These are phyloP conservation scores for Lactifluus rugatus DNA, from an alignment of 768 basidiomycete species.

Conservation along the genomic window DNA sequence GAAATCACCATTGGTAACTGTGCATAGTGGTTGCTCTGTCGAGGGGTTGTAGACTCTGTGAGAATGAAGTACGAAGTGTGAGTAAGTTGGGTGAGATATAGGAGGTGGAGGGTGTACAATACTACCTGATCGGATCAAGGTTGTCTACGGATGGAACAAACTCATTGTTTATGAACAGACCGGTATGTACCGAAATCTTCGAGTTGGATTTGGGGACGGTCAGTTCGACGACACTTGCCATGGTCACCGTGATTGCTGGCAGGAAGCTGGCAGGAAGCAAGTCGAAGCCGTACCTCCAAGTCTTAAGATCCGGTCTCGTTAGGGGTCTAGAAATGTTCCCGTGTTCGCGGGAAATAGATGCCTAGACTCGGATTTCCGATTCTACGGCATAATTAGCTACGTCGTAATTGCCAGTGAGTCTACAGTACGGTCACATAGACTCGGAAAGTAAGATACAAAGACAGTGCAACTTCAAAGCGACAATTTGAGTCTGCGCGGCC, in stretches of 20 bases:
- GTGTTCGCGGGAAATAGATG: neutral
- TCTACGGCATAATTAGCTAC: too few relatives aligned
- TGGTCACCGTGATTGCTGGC: neutral
- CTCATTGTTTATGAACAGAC: conserved; percentile 87
- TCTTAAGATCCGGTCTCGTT: neutral
- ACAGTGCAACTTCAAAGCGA: too few relatives aligned
- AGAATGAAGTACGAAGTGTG: neutral
- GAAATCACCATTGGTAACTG: conserved; percentile 43
- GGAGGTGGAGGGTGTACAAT: conserved; percentile 19
- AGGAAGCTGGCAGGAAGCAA: neutral
- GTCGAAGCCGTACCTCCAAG: neutral
- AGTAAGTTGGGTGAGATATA: neutral
- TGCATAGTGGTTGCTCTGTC: conserved; percentile 64
- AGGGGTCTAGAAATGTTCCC: neutral
- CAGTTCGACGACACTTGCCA: conserved; percentile 21
- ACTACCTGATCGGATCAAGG: conserved; percentile 50
- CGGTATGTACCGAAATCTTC: conserved; percentile 58
- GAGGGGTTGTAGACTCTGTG: conserved; percentile 48
- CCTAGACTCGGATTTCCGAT: neutral
- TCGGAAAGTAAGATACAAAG: too few relatives aligned
- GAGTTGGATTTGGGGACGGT: conserved; percentile 23
- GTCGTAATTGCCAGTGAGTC: too few relatives aligned
- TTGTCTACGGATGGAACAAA: conserved; percentile 73
- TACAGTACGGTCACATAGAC: too few relatives aligned
- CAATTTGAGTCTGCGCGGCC: too few relatives aligned